Evolutionary conservation across 2,329 filamentous ascomycete species (phyloP).

Genomic region (Periconia sp.): DNA sequence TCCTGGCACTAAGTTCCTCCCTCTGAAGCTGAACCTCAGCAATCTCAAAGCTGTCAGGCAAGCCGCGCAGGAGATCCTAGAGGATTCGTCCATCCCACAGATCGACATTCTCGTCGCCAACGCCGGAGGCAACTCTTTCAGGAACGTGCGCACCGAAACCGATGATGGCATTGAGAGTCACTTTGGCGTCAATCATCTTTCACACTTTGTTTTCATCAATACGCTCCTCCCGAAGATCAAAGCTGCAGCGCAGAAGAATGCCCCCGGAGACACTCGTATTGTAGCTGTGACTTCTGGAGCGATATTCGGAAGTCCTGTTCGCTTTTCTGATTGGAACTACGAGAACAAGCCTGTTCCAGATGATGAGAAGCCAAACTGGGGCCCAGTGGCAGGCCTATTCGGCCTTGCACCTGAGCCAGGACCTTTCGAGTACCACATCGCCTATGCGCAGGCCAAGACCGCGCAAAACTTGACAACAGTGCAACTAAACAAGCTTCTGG

Average conservation of each 20-base stretch:
- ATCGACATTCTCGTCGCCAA: conserved; percentile 49
- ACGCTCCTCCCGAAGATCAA: conserved; percentile 46
- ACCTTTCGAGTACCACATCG: conserved; percentile 4
- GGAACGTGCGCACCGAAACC: conserved; percentile 26
- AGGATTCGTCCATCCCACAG: conserved; percentile 18
- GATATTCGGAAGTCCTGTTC: conserved; percentile 10
- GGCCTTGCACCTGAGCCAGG: not conserved
- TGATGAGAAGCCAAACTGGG: conserved; percentile 11
- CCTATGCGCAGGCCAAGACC: conserved; percentile 24
- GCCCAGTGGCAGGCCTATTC: not conserved
- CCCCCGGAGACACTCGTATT: conserved; percentile 15
- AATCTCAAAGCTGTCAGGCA: conserved; percentile 31
- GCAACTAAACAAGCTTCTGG: conserved; percentile 2
- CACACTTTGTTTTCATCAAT: conserved; percentile 49
- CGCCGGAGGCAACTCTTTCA: conserved; percentile 35
- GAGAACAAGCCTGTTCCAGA: conserved; percentile 11
- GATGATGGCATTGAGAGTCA: conserved; percentile 52
- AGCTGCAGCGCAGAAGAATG: conserved; percentile 8
- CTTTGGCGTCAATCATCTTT: conserved; percentile 53
- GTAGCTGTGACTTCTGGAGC: conserved; percentile 10
- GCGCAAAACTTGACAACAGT: conserved; percentile 17
- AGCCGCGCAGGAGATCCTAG: conserved; percentile 30
- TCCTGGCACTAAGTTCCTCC: conserved; percentile 10
- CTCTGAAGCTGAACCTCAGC: conserved; percentile 35
- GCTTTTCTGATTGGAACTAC: conserved; percentile 51